Evolutionary conservation across 1,284 basidiomycete genomes (phyloP).

Genomic region (Athelia psychrophila): DNA sequence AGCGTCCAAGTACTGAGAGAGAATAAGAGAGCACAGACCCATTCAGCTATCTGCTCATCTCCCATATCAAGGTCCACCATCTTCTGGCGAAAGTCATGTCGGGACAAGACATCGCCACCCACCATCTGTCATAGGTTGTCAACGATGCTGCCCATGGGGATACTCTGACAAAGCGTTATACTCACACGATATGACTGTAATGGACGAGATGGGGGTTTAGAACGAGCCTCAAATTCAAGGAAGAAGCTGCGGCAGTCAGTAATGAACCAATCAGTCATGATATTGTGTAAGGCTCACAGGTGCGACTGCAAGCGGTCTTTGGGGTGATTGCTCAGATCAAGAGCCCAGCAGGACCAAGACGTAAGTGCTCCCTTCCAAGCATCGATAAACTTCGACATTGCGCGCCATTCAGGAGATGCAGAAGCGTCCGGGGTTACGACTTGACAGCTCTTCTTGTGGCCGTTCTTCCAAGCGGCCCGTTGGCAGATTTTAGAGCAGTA

Average conservation of each 20-base stretch:
- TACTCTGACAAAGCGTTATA: too few relatives aligned
- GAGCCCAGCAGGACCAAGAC: constrained; percentile 16
- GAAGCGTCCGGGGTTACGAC: constrained; percentile 12
- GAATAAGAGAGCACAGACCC: constrained; percentile 7
- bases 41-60: constrained; percentile 18
- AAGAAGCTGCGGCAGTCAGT: neutral
- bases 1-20: too few relatives aligned
- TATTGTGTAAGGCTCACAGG: constrained; percentile 5
- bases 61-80: constrained; percentile 14
- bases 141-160: neutral
- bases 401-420: constrained; percentile 11
- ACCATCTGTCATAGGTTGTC: constrained; percentile 19
- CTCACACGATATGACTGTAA: constrained; percentile 9
- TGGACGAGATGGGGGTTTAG: constrained; percentile 16
- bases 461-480: constrained; percentile 24
- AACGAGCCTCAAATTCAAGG: constrained; percentile 15
- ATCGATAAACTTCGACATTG: constrained; percentile 23
- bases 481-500: constrained; percentile 28
- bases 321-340: constrained; percentile 25
- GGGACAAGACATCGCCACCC: constrained; percentile 22
- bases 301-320: constrained; percentile 14
- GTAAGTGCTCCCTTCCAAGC: constrained; percentile 18
- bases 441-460: constrained; percentile 6
- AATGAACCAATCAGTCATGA: neutral
- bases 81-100: constrained; percentile 16